These are phyloP conservation scores for Fraxinus americana DNA, from an alignment of 257 asterid species.

Conservation along the genomic window DNA sequence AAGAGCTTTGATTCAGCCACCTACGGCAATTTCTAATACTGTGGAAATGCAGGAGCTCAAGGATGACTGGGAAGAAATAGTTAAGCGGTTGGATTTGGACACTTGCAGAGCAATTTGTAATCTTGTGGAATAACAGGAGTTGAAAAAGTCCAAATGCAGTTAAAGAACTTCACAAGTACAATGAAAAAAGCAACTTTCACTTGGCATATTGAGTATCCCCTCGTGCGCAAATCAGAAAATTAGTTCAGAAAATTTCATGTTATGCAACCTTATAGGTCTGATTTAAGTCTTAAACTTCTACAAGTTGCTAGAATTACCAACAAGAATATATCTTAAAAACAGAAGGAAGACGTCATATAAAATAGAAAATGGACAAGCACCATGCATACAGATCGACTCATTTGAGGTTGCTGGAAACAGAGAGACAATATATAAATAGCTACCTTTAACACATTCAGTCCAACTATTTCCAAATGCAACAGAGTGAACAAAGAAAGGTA, in stretches of 20 bases:
- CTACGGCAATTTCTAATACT: background rate
- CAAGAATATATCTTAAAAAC: background rate
- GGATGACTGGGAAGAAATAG: background rate
- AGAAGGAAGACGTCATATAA: conserved; percentile 1
- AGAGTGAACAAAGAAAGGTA: background rate
- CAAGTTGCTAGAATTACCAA: background rate
- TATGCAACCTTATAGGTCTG: background rate
- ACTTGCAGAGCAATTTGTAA: conserved; percentile 1
- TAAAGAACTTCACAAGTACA: background rate
- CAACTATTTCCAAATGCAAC: background rate
- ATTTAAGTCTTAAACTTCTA: background rate
- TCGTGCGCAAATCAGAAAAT: background rate
- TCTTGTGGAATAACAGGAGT: background rate
- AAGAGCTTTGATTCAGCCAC: background rate
- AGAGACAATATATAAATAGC: background rate
- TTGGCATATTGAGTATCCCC: background rate
- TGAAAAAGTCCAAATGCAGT: conserved; percentile 9
- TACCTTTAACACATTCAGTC: background rate
- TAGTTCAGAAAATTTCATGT: background rate
- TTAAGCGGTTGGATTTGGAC: background rate
- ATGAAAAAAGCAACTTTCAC: background rate
- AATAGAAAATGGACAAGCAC: conserved; percentile 16
- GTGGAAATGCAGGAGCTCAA: background rate
- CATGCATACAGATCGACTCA: background rate
- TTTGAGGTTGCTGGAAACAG: background rate